phyloP scores from a whole-genome alignment of 2,329 filamentous ascomycete genomes.

The Fusarium buxicola region DNA sequence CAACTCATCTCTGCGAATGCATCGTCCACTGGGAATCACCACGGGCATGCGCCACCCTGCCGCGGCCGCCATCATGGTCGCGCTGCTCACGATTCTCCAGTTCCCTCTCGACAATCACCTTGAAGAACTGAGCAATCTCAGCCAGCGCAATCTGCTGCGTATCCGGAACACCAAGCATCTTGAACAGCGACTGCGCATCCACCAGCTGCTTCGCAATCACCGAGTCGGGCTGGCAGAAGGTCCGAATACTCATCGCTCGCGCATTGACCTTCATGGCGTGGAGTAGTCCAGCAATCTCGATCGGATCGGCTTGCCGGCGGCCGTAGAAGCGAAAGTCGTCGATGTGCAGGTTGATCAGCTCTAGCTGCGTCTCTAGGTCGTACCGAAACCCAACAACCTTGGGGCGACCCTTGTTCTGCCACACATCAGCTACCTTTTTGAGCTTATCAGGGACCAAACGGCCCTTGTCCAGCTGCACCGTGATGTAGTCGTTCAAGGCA shows the following conservation, averaged over 20 bases:
- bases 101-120: conserved; percentile 62
- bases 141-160: conserved; percentile 59
- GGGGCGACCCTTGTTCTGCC: conserved; percentile 65
- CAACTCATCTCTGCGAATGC: conserved; percentile 4
- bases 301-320: conserved; percentile 55
- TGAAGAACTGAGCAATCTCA: conserved; percentile 67
- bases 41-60: conserved; percentile 11
- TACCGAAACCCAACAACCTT: conserved; percentile 68
- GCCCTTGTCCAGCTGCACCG: conserved; percentile 65
- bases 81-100: conserved; percentile 44
- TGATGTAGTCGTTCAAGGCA: conserved; percentile 64
- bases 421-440: conserved; percentile 63
- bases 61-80: conserved; percentile 33
- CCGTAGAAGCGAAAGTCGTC: conserved; percentile 67
- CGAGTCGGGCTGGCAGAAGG: conserved; percentile 68
- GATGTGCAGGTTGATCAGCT: conserved; percentile 62
- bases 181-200: conserved; percentile 63
- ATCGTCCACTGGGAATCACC: conserved; percentile 22
- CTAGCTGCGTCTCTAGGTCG: conserved; percentile 70
- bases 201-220: conserved; percentile 69
- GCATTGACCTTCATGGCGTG: conserved; percentile 65
- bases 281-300: conserved; percentile 61
- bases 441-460: conserved; percentile 64
- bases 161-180: conserved; percentile 60
- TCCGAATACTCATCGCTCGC: conserved; percentile 63